Evolutionary conservation across 768 basidiomycete genomes (phyloP), one percentile per base, ranked within the genome.

Genomic region (Tricholoma bakamatsutake): DNA sequence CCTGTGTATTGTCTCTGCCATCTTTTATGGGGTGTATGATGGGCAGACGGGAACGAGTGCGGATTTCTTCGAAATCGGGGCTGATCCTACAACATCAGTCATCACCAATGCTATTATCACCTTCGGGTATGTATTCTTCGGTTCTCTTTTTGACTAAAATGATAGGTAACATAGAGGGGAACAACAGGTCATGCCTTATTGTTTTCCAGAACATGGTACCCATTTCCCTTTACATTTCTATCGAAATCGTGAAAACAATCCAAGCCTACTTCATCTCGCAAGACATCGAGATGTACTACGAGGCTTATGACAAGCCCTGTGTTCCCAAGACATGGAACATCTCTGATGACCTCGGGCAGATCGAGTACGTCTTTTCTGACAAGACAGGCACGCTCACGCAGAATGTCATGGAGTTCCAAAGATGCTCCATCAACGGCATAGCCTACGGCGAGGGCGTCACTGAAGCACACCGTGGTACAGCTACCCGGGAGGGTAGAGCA

Each of bases 281-380:
- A 69, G 95, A 98, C 66, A 64, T 93, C 61, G 95, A 98, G 69
- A 95, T 98, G 93, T 97, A 93, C 76, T 97, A 97, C 73, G 75
- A 80, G 56, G 83, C 87, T 35, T 87, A 87, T 68, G 85, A 97
- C 66, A 87, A 90, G 1, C 75, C 92, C 0, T 98, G 96, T 63
- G 84, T 93, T 3, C 95, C 96, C 27, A 98, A 98, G 70, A 95
- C 92, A 5, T 98, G 96, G 95, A 96, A 95, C 67, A 95, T 98
- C 63, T 97, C 93, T 3, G 96, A 98, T 67, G 96, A 98, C 72
- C 84, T 99, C 1, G 96, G 96, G 24, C 96, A 98, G 74, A 98
- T 98, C 70, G 95, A 98, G 75, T 99, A 96, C 69, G 78, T 80
- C 33, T 80, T 79, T 59, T 93, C 89, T 9, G 93, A 95, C 79